Base-by-base conservation (phyloP, 2,329 filamentous ascomycete genomes). In the Beauveria caledonica region DNA sequence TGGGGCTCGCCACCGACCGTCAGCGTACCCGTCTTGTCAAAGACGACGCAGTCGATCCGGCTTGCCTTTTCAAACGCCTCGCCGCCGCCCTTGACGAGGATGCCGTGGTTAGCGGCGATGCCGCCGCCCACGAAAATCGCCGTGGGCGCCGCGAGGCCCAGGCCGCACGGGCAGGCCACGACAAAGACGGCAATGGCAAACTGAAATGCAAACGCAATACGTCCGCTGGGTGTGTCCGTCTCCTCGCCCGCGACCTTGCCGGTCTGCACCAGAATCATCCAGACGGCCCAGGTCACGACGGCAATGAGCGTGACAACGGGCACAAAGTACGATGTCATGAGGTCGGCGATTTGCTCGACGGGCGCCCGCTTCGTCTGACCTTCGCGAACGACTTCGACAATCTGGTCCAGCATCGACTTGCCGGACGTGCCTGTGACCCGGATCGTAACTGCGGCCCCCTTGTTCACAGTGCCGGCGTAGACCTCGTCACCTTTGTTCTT, bases 111-210 rank as follows among this genome's bases (percentile, higher is more conserved):
- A 7, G 90, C 90, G 2, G 90, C 90, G 19, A 94, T 76, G 1
- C 90, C 90, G 40, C 88, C 86, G 3, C 89, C 90, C 10, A 94
- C 90, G 64, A 93, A 93, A 39, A 95, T 83, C 58, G 90, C 90
- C 0, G 90, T 95, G 1, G 90, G 90, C 0, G 90, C 90, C n/a
- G 90, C 90, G 8, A 95, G 83, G 1, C 87, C 90, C 15, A 95
- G 80, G 2, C 90, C 90, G 68, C 90, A 95, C 1, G 90, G 90
- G 68, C 90, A 95, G 2, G 90, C 90, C 29, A 95, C 87, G 39
- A 95, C 89, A 66, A 95, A 94, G 13, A 94, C 90, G 7, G 90
- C 84, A 66, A 95, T 93, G 17, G 90, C 88, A 67, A 93, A 94
- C 64, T 90, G 86, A 49, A 94, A 79, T 2, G 88, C 87, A 78